phyloP scores from a whole-genome alignment of 129 eudicot genomes.

The Flaveria robusta region DNA sequence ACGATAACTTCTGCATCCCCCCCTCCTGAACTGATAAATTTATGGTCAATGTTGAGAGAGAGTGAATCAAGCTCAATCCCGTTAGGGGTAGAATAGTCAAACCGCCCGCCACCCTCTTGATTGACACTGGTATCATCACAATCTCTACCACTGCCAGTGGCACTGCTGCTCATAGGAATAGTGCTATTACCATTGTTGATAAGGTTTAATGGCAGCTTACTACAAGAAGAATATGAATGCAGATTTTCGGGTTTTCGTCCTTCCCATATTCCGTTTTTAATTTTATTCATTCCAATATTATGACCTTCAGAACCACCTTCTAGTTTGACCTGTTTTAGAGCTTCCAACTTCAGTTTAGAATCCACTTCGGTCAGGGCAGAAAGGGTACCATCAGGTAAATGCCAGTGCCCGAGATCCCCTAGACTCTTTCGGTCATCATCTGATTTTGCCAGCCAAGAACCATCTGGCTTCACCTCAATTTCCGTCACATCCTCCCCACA shows the following conservation, averaged over 20 bases:
- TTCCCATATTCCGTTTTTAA: constrained; percentile 65
- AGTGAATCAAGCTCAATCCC: constrained; percentile 67
- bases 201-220: constrained; percentile 39
- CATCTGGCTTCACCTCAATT: constrained; percentile 93
- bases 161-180: constrained; percentile 88
- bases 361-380: constrained; percentile 42
- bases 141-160: constrained; percentile 77
- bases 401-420: constrained; percentile 82
- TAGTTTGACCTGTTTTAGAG: constrained; percentile 60
- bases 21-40: constrained; percentile 28
- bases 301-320: constrained; percentile 70
- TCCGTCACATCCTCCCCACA: constrained; percentile 85
- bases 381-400: constrained; percentile 72
- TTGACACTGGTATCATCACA: constrained; percentile 83
- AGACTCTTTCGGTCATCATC: constrained; percentile 69
- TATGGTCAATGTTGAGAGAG: constrained; percentile 47
- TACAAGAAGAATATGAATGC: constrained; percentile 48
- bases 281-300: constrained; percentile 67
- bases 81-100: constrained; percentile 51
- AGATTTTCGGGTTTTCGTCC: constrained; percentile 51
- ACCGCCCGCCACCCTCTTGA: constrained; percentile 60
- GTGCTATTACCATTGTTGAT: constrained; percentile 42
- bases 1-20: constrained; percentile 65
- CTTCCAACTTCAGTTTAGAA: constrained; percentile 50
- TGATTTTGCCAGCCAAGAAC: constrained; percentile 89